These are phyloP conservation scores for Oleoguttula mirabilis DNA, from an alignment of 495 filamentous ascomycete genomes.

Conservation along the genomic window DNA sequence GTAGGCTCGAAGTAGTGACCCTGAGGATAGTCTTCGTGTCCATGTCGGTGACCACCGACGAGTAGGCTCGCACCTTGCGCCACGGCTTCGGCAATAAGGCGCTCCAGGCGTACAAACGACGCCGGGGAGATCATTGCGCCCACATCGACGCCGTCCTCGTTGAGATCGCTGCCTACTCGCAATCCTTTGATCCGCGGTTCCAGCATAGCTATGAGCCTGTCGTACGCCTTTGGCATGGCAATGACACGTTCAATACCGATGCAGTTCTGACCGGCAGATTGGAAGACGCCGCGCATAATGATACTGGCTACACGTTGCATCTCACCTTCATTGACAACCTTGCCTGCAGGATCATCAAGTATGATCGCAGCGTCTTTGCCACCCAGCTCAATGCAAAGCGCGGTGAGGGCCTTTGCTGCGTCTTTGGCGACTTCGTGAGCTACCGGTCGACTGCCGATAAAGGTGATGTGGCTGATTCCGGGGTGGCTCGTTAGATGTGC, in stretches of 20 bases:
- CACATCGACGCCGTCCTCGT: slow-evolving; percentile 51
- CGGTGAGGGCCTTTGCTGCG: slow-evolving; percentile 71
- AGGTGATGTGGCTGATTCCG: slow-evolving; percentile 80
- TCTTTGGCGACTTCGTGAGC: slow-evolving; percentile 79
- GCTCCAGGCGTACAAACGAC: slow-evolving; percentile 46
- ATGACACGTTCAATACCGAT: slow-evolving; percentile 93
- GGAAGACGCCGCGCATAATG: slow-evolving; percentile 84
- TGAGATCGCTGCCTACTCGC: slow-evolving; percentile 54
- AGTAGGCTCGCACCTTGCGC: slow-evolving; percentile 65
- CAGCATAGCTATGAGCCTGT: slow-evolving; percentile 56
- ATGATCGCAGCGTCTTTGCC: slow-evolving; percentile 94
- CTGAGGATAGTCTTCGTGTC: slow-evolving; percentile 54
- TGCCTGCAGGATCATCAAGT: slow-evolving; percentile 53
- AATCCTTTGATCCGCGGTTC: slow-evolving; percentile 57
- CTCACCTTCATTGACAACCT: slow-evolving; percentile 35
- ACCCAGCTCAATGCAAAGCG: slow-evolving; percentile 78
- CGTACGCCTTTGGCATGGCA: slow-evolving; percentile 60
- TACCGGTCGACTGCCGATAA: slow-evolving; percentile 83
- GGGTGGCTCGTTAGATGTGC: slow-evolving; percentile 76
- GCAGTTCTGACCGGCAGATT: slow-evolving; percentile 96
- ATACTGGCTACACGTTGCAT: slow-evolving; percentile 61
- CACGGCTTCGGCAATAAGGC: slow-evolving; percentile 65
- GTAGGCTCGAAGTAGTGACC: slow-evolving; percentile 92
- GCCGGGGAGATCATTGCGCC: slow-evolving; percentile 78
- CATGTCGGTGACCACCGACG: slow-evolving; percentile 59